Base-by-base conservation (phyloP, 73 alveolate species). In the Paramecium sexaurelia region DNA sequence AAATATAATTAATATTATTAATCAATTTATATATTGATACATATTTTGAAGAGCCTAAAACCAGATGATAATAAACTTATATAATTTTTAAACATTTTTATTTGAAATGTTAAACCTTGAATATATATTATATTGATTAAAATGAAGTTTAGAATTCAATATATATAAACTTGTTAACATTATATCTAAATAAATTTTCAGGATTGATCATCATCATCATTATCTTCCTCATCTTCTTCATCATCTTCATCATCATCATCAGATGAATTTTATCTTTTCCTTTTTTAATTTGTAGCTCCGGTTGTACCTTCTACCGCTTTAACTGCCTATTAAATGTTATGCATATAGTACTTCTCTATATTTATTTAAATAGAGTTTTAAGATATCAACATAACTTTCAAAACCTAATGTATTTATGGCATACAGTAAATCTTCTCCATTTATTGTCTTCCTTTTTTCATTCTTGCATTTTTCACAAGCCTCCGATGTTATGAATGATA, bases 401-500 rank as follows among this genome's bases (percentile, higher is more conserved):
- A 97, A 98, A 2, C 99, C 99, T 15, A 98, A 96, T 55, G 94
- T 94, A 33, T 95, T 94, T 91, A 98, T 87, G 2, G 99, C 98
- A 92, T 96, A 94, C n/a, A 98, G 61, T 32, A 98, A 84, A 86
- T 98, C 99, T 55, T 98, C 99, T 55, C 99, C 99, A 88, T 97
- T 97, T 71, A 98, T 97, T 17, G 99, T 97, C 93, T 97, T 98
- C 47, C 99, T 94, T 93, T 98, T 98, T 51, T 97, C 99, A 57
- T 91, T 86, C 45, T 86, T 92, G 87, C 99, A 98, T 92, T 96
- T 98, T 55, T 98, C 99, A 93, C 99, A 93, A 8, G 99, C 99
- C 86, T 95, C 97, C 85, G 96, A 89, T 9, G 95, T 96, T 45
- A 87, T 90, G 69, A 87, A 89, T 40, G 92, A 57, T 39, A 87